Evolutionary conservation across 768 basidiomycete species (phyloP).

Genomic region (Boletus vinaceobasis): DNA sequence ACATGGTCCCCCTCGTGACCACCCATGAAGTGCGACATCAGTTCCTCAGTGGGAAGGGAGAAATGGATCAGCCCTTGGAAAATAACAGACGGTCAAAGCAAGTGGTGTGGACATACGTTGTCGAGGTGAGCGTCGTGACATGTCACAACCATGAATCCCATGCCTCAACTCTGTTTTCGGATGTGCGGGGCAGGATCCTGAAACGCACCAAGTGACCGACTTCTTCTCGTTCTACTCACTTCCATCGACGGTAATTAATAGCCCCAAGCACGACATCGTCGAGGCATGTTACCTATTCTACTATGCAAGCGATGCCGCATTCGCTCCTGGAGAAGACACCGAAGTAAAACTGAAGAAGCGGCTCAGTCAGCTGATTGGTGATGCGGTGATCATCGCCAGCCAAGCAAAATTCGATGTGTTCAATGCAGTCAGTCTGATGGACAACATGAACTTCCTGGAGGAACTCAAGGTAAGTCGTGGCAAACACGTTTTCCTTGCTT

Average conservation of each 20-base stretch:
- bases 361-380: conserved; percentile 67
- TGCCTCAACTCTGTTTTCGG: background rate
- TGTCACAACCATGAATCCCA: background rate
- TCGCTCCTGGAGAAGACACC: conserved; percentile 58
- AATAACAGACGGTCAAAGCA: conserved; percentile 61
- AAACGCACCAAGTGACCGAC: conserved; percentile 84
- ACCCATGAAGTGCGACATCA: conserved; percentile 83
- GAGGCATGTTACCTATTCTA: conserved; percentile 96
- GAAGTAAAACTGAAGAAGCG: conserved; percentile 63
- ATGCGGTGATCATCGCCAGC: conserved; percentile 78
- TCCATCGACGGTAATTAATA: conserved; percentile 87
- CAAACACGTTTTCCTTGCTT: background rate
- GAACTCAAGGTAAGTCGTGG: conserved; percentile 68
- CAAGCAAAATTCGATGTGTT: conserved; percentile 92
- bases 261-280: conserved; percentile 64
- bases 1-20: conserved; percentile 71
- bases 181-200: conserved; percentile 58
- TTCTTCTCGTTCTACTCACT: conserved; percentile 97
- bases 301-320: conserved; percentile 81
- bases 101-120: conserved; percentile 95
- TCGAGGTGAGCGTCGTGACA: conserved; percentile 61
- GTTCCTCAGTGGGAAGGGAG: conserved; percentile 79
- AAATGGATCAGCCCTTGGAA: conserved; percentile 37
- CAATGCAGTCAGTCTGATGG: conserved; percentile 93
- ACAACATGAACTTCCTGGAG: conserved; percentile 78